A percentile compares a stretch with the other conserved stretches of the same genome.
Evolutionary conservation across 306 rosid genomes (phyloP).

Genomic region (Geum urbanum): DNA sequence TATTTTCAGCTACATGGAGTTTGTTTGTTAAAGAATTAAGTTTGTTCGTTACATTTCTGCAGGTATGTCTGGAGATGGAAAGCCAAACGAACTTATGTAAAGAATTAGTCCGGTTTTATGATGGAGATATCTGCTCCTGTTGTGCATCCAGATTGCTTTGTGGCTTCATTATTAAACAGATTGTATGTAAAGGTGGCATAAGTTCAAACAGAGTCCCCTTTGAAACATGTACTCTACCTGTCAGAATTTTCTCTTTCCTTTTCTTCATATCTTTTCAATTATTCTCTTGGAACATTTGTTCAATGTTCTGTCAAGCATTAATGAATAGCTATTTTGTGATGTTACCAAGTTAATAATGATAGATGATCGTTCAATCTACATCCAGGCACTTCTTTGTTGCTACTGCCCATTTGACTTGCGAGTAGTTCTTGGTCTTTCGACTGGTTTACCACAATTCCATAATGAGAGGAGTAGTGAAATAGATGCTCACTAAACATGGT

Average conservation of each 20-base stretch:
- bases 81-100: conserved; percentile 27
- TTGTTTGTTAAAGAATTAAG: conserved; percentile 14
- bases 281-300: conserved; percentile 19
- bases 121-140: conserved; percentile 32
- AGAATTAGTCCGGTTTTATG: conserved; percentile 37
- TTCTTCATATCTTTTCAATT: not conserved
- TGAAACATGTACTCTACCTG: conserved; percentile 15
- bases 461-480: not conserved
- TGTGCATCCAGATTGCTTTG: conserved; percentile 25
- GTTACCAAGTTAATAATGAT: conserved; percentile 16
- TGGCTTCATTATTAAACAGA: conserved; percentile 41
- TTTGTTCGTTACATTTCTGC: conserved; percentile 35
- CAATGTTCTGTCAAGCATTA: conserved; percentile 21
- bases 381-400: not conserved
- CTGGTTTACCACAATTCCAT: not conserved
- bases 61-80: conserved; percentile 32
- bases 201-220: conserved; percentile 27
- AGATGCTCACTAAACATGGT: not conserved
- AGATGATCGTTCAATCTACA: not conserved
- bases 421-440: not conserved
- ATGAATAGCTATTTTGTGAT: conserved; percentile 14
- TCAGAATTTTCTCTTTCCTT: conserved; percentile 11
- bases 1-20: conserved; percentile 3
- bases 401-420: not conserved
- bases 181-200: conserved; percentile 50